Base-by-base conservation (phyloP, 495 filamentous ascomycete species). In the Gamarada debralockiae region DNA sequence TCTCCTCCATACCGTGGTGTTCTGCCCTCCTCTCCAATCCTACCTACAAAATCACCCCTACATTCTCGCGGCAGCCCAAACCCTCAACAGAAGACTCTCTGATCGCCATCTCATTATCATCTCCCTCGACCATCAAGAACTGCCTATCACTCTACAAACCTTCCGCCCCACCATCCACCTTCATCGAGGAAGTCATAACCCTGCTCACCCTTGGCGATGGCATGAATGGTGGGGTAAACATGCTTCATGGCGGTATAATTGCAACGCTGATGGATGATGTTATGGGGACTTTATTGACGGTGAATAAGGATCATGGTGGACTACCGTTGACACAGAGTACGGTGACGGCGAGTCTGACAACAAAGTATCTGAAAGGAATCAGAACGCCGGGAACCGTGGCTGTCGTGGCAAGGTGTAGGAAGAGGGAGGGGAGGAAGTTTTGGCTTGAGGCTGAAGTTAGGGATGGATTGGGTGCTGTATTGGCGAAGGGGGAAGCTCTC, bases 211-310 rank as follows among this genome's bases (percentile, higher is more conserved):
- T 84, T 3, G 79, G 78, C n/a, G 65, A 65, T 9, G 74, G 71
- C 25, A 48, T 88, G 48, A 81, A 83, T 58, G 83, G 83, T 1
- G 75, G 75, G 53, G 67, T 76, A n/a, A 65, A 72, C 14, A 70
- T 80, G 20, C 68, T 73, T 24, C 83, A 87, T 62, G 84, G 83
- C 15, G 84, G 81, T 17, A 72, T 84, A 37, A 70, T 82, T 17
- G 73, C 73, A n/a, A 73, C 78, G 1, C 65, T 89, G 21, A 57
- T 87, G 24, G 82, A 85, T 53, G 78, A 82, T 55, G 65, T 66
- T 4, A 73, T 77, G 58, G 81, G 81, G 0, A 67, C 77, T 12
- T 52, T 83, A 12, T 60, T 79, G 4, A 62, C 68, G 13, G 46
- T 71, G n/a, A 81, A 80, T 56, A 57, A 72, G 50, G 62, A 61